Conservation (phyloP, 345 rosid genomes). For the Populus alba region DNA sequence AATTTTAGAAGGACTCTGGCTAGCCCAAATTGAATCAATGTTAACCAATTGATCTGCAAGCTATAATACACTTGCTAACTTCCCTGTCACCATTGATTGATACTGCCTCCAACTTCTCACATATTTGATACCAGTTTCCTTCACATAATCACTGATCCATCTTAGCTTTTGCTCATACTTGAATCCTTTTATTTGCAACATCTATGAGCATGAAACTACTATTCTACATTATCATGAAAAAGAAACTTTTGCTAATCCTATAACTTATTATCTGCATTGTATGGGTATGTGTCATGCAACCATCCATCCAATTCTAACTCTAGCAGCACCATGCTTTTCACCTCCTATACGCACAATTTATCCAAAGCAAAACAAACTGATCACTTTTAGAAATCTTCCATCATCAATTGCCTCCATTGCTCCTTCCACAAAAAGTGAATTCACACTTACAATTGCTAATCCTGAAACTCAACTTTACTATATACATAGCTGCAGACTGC, state of each 20-base stretch:
- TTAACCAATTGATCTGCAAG: background rate
- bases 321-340: background rate
- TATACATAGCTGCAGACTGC: background rate
- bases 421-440: background rate
- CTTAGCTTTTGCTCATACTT: background rate
- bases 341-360: background rate
- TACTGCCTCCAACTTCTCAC: background rate
- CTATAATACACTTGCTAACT: background rate
- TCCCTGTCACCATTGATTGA: background rate
- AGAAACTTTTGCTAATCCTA: background rate
- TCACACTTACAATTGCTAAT: background rate
- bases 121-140: background rate
- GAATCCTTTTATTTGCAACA: background rate
- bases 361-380: background rate
- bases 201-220: background rate
- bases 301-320: background rate
- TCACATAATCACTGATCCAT: background rate
- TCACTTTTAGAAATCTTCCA: background rate
- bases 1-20: background rate
- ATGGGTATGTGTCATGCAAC: background rate
- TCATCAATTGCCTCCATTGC: background rate
- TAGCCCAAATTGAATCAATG: background rate
- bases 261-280: background rate
- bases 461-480: background rate
- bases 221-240: background rate